phyloP scores from a whole-genome alignment of 805 yeast genomes.

The Candida gorgasii region DNA sequence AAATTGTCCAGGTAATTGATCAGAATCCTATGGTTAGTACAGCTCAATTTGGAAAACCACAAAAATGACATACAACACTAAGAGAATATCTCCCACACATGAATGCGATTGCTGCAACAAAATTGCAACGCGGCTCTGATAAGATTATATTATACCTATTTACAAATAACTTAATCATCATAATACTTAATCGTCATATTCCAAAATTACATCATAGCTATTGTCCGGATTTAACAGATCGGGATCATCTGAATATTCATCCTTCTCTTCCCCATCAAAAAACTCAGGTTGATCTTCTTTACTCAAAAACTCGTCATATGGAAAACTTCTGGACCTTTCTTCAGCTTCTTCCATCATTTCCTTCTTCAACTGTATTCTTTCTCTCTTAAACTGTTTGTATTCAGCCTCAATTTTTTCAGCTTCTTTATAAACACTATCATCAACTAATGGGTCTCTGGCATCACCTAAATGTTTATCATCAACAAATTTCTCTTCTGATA shows the following conservation, averaged over 20 bases:
- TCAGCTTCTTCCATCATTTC: conserved; percentile 9
- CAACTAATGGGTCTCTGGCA: conserved; percentile 20
- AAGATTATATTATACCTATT: no score
- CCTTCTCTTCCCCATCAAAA: conserved; percentile 35
- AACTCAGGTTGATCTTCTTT: conserved; percentile 41
- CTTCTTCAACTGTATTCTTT: conserved; percentile 12
- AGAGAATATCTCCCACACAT: conserved; percentile 69
- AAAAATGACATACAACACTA: conserved; percentile 30
- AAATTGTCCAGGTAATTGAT: conserved; percentile 30
- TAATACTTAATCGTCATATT: conserved; percentile 1
- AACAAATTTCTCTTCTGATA: conserved; percentile 47
- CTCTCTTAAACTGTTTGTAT: conserved; percentile 22
- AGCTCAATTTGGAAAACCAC: background rate
- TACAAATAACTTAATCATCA: no score
- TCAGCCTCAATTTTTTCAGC: conserved; percentile 18
- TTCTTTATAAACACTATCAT: conserved; percentile 14
- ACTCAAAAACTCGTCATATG: conserved; percentile 35
- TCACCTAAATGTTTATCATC: conserved; percentile 58
- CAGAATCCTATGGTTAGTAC: conserved; percentile 20
- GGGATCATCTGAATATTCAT: conserved; percentile 33
- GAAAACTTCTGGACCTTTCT: conserved; percentile 9
- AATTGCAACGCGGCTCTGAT: no score
- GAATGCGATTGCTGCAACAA: conserved; percentile 2
- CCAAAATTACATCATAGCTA: conserved; percentile 36
- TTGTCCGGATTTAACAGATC: conserved; percentile 34